Percentiles rank a stretch among this genome's conserved stretches.
These are phyloP conservation scores for Pseudonitzschia multiseries DNA, from an alignment of 108 stramenopile species.

Conservation along the genomic window DNA sequence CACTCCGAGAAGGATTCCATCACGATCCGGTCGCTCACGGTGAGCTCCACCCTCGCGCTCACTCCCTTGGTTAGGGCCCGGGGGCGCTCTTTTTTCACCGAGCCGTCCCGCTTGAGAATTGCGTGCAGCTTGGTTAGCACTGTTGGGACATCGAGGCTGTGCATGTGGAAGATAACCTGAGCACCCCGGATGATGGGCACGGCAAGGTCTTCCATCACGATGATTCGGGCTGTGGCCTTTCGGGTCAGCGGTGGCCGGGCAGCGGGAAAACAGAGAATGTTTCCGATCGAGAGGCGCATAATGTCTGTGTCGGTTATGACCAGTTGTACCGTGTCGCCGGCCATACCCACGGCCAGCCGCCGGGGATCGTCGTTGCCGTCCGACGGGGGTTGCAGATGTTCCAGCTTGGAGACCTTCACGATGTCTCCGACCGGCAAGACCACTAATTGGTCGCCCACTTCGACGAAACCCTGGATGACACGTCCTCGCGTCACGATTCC, in stretches of 20 bases:
- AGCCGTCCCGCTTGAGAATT: constrained; percentile 78
- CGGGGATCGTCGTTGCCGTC: constrained; percentile 31
- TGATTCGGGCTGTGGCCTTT: constrained; percentile 78
- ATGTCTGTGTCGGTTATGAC: constrained; percentile 74
- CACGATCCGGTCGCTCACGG: constrained; percentile 78
- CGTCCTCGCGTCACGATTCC: constrained; percentile 70
- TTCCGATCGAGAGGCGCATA: constrained; percentile 72
- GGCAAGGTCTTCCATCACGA: constrained; percentile 94
- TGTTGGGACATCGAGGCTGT: constrained; percentile 75
- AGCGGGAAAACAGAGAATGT: constrained; percentile 67
- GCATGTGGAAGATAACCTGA: constrained; percentile 82
- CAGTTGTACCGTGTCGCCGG: constrained; percentile 90
- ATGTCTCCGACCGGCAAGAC: constrained; percentile 84
- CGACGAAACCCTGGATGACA: constrained; percentile 78
- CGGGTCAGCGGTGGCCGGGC: constrained; percentile 69
- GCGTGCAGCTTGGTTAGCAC: constrained; percentile 65
- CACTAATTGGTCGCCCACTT: constrained; percentile 60
- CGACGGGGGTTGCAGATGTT: constrained; percentile 59
- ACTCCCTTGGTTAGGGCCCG: constrained; percentile 56
- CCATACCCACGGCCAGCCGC: constrained; percentile 56
- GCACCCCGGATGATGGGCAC: constrained; percentile 96
- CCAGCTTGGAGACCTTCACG: constrained; percentile 62
- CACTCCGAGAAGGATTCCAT: constrained; percentile 92
- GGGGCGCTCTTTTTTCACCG: constrained; percentile 65
- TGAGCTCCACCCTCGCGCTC: constrained; percentile 74